Percentiles rank a stretch among this genome's conserved stretches.
phyloP scores from a whole-genome alignment of 164 flowering plant species.

The Magnolia sinica region DNA sequence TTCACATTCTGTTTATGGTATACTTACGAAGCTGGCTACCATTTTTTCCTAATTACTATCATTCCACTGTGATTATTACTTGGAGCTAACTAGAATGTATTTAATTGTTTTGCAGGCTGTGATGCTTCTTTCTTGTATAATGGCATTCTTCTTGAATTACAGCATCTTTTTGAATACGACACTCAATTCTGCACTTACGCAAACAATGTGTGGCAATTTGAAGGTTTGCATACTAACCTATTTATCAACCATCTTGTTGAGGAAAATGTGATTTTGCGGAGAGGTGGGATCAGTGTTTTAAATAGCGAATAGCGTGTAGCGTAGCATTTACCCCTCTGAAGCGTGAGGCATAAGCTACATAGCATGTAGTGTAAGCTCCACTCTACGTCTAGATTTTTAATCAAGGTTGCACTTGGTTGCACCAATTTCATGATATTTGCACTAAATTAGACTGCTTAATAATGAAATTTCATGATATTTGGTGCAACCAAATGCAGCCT shows the following conservation, averaged over 20 bases:
- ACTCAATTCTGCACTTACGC: slow-evolving; percentile 87
- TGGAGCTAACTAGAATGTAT: slow-evolving; percentile 1
- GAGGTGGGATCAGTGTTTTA: not conserved
- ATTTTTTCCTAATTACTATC: not conserved
- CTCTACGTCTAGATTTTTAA: too few relatives aligned
- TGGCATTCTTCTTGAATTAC: slow-evolving; percentile 85
- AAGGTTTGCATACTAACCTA: slow-evolving; percentile 46
- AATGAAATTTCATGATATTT: too few relatives aligned
- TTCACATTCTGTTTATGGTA: not conserved
- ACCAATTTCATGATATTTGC: too few relatives aligned
- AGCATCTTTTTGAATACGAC: slow-evolving; percentile 72
- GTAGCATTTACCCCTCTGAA: too few relatives aligned
- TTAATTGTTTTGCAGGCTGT: slow-evolving; percentile 53
- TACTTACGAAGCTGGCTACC: not conserved
- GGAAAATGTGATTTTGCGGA: not conserved
- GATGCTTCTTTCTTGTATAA: slow-evolving; percentile 71
- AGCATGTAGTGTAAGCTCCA: too few relatives aligned
- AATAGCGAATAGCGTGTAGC: too few relatives aligned
- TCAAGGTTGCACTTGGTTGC: too few relatives aligned
- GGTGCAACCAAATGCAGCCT: too few relatives aligned
- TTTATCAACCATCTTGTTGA: not conserved
- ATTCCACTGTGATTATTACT: not conserved
- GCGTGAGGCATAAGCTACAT: too few relatives aligned
- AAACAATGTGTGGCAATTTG: slow-evolving; percentile 84
- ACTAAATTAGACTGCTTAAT: too few relatives aligned